Evolutionary conservation across 2,329 filamentous ascomycete genomes (phyloP).

Genomic region (Fusarium lateritium): DNA sequence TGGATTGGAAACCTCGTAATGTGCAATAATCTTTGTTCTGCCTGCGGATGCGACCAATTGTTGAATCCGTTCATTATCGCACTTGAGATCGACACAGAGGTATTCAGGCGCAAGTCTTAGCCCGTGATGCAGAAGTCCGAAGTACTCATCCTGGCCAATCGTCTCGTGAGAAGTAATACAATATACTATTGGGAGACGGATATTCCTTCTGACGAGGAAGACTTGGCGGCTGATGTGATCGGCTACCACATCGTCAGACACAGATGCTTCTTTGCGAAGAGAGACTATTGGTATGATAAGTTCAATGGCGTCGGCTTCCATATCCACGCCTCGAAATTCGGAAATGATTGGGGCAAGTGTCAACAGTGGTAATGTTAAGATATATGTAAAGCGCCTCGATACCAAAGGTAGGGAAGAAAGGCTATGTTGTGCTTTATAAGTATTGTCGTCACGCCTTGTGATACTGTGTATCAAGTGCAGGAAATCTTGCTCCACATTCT

Average conservation of each 20-base stretch:
- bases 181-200: constrained; percentile 1
- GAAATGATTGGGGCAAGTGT: background rate
- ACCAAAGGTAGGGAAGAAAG: background rate
- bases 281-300: background rate
- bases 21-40: background rate
- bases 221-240: constrained; percentile 1
- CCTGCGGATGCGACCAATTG: background rate
- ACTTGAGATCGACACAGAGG: constrained; percentile 2
- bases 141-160: background rate
- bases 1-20: background rate
- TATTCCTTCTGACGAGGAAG: background rate
- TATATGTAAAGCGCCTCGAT: background rate
- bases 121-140: background rate
- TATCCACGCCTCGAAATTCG: background rate
- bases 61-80: background rate
- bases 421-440: constrained; percentile 5
- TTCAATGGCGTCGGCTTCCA: constrained; percentile 9
- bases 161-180: fast-evolving
- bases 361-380: background rate
- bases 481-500: constrained; percentile 20
- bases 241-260: fast-evolving
- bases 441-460: background rate
- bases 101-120: constrained; percentile 2
- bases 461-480: constrained; percentile 5
- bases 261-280: fast-evolving